Evolutionary conservation across 768 basidiomycete genomes (phyloP).

Genomic region (Leccinum broughii): DNA sequence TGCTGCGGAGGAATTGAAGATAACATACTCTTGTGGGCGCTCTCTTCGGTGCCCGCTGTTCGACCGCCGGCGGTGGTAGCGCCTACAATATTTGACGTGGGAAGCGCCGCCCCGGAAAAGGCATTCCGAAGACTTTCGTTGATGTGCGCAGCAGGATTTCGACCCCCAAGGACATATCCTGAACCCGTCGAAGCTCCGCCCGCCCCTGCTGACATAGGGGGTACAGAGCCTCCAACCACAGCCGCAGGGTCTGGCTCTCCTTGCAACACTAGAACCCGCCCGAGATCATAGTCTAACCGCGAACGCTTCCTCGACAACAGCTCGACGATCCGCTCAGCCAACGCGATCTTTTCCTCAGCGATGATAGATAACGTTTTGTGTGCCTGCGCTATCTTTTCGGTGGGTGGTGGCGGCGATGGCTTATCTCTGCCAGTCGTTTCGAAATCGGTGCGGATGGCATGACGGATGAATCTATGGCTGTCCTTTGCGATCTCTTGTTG

Average conservation of each 20-base stretch:
- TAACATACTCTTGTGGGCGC: conserved; percentile 31
- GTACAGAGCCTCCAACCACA: conserved; percentile 30
- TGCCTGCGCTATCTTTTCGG: conserved; percentile 31
- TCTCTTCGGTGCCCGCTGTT: conserved; percentile 25
- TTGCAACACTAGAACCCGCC: conserved; percentile 43
- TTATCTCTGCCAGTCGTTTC: conserved; percentile 33
- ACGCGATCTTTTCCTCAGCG: conserved; percentile 43
- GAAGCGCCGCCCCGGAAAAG: conserved; percentile 29
- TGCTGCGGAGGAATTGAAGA: background rate
- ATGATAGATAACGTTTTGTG: conserved; percentile 34
- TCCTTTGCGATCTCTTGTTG: conserved; percentile 47
- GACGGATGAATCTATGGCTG: conserved; percentile 44
- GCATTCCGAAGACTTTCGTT: conserved; percentile 41
- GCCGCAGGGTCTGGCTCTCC: conserved; percentile 42
- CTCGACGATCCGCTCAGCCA: conserved; percentile 45
- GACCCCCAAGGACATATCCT: conserved; percentile 35
- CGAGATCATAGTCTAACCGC: conserved; percentile 48
- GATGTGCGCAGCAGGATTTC: conserved; percentile 42
- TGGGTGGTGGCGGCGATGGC: conserved; percentile 29
- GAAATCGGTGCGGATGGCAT: conserved; percentile 37
- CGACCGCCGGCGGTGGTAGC: conserved; percentile 14
- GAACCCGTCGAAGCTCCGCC: conserved; percentile 17
- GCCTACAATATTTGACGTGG: conserved; percentile 15
- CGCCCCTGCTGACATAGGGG: conserved; percentile 16
- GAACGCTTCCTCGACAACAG: conserved; percentile 47